Conservation (phyloP, 2,329 filamentous ascomycete species). For the Blastomyces gilchristii region DNA sequence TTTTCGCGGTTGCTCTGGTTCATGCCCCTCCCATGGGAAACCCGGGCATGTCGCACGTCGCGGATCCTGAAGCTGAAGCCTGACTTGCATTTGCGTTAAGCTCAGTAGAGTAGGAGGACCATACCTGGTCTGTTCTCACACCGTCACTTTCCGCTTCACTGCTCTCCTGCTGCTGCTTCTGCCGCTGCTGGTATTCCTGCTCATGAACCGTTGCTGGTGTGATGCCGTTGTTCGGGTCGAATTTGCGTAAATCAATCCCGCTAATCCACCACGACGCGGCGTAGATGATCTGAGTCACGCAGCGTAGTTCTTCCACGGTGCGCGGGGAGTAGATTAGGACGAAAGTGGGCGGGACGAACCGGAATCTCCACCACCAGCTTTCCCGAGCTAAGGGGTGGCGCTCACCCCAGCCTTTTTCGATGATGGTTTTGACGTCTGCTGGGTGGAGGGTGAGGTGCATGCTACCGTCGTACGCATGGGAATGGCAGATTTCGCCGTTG, state of each 20-base stretch:
- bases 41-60: slow-evolving; percentile 8
- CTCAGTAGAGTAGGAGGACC: slow-evolving; percentile 6
- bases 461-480: slow-evolving; percentile 64
- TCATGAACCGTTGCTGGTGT: background rate
- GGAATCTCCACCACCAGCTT: slow-evolving; percentile 53
- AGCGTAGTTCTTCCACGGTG: slow-evolving; percentile 55
- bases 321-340: slow-evolving; percentile 74
- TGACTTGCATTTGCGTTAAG: slow-evolving; percentile 4
- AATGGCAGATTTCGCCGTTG: slow-evolving; percentile 71
- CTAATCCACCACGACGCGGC: slow-evolving; percentile 58
- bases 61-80: background rate
- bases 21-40: slow-evolving; percentile 7
- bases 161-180: background rate
- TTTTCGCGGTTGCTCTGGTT: background rate
- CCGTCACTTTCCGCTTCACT: background rate
- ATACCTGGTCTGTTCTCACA: slow-evolving; percentile 7
- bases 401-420: slow-evolving; percentile 72
- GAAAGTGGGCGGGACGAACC: slow-evolving; percentile 64
- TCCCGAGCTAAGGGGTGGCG: slow-evolving; percentile 45
- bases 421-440: slow-evolving; percentile 59
- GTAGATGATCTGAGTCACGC: slow-evolving; percentile 59
- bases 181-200: background rate
- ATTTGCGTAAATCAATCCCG: slow-evolving; percentile 14
- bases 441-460: slow-evolving; percentile 75
- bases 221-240: background rate